phyloP scores from a whole-genome alignment of 345 rosid genomes.

The Anacardium occidentale region DNA sequence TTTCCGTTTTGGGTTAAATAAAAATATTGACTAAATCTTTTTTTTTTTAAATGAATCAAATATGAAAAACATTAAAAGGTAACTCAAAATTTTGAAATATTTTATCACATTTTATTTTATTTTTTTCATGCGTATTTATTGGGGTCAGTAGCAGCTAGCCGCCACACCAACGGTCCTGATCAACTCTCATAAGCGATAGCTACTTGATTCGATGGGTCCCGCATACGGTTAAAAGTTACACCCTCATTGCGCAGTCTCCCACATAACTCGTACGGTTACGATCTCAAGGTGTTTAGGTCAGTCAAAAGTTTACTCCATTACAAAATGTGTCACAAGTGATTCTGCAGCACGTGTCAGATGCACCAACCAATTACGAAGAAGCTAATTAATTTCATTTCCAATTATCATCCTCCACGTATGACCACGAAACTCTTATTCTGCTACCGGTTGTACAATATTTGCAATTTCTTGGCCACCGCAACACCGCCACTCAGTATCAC shows the following conservation, averaged over 20 bases:
- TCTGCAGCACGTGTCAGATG: not conserved
- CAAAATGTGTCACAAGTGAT: not conserved
- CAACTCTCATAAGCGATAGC: conserved; percentile 18
- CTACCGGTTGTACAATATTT: not conserved
- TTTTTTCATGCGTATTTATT: no score
- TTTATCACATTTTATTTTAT: not conserved
- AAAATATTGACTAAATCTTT: no score
- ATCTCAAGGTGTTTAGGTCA: conserved; percentile 24
- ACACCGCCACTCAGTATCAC: conserved; percentile 9
- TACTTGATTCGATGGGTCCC: conserved; percentile 24
- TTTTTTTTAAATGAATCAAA: no score
- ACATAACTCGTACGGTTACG: conserved; percentile 34
- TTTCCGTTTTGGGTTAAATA: no score
- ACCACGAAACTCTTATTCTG: not conserved
- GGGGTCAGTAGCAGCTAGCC: conserved; percentile 16
- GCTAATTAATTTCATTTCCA: not conserved
- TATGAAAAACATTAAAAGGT: no score
- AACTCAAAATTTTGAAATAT: no score
- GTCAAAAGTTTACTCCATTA: not conserved
- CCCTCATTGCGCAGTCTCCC: conserved; percentile 33
- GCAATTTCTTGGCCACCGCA: conserved; percentile 1
- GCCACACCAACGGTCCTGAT: conserved; percentile 34
- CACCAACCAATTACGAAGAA: not conserved
- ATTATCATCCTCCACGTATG: conserved; percentile 21
- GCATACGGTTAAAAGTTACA: conserved; percentile 8